Evolutionary conservation across 805 yeast species (phyloP).

Genomic region (Candida broadrunensis): DNA sequence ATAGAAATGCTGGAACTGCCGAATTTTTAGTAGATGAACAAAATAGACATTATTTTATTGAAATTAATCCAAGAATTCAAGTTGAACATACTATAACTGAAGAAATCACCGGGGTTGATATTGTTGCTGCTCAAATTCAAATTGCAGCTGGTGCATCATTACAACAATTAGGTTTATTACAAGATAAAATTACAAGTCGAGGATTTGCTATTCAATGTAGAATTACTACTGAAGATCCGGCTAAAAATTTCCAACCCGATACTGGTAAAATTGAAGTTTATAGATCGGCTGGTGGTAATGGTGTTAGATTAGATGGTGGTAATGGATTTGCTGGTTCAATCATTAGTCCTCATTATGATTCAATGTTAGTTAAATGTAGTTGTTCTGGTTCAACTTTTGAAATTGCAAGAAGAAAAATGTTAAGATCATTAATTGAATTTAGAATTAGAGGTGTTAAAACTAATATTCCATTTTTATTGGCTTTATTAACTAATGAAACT

Average conservation of each 20-base stretch:
- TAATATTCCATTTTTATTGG: slow-evolving; percentile 92
- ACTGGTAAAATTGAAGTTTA: slow-evolving; percentile 98
- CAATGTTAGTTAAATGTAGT: slow-evolving; percentile 96
- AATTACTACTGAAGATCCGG: slow-evolving; percentile 97
- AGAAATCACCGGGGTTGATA: slow-evolving; percentile 96
- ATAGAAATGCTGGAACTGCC: slow-evolving; percentile 97
- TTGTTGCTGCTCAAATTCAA: slow-evolving; percentile 98
- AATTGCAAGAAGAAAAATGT: slow-evolving; percentile 96
- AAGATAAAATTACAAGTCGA: slow-evolving; percentile 91
- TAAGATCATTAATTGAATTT: slow-evolving; percentile 93
- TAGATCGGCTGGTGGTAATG: slow-evolving; percentile 99
- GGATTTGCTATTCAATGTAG: slow-evolving; percentile 99
- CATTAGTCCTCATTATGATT: slow-evolving; percentile 95
- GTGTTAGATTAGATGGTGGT: slow-evolving; percentile 98
- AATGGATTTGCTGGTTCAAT: slow-evolving; percentile 97
- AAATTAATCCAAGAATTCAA: slow-evolving; percentile 96
- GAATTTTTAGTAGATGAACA: slow-evolving; percentile 92
- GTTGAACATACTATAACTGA: slow-evolving; percentile 99
- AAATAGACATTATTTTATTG: slow-evolving; percentile 95
- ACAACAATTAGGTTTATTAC: slow-evolving; percentile 86
- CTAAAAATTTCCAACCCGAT: slow-evolving; percentile 96
- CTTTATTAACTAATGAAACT: slow-evolving; percentile 85
- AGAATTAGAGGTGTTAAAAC: slow-evolving; percentile 99
- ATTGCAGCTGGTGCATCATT: slow-evolving; percentile 97
- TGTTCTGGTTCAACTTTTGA: slow-evolving; percentile 97